phyloP scores from a whole-genome alignment of 2,329 filamentous ascomycete genomes.

The Ceratocystis diversiconidia region DNA sequence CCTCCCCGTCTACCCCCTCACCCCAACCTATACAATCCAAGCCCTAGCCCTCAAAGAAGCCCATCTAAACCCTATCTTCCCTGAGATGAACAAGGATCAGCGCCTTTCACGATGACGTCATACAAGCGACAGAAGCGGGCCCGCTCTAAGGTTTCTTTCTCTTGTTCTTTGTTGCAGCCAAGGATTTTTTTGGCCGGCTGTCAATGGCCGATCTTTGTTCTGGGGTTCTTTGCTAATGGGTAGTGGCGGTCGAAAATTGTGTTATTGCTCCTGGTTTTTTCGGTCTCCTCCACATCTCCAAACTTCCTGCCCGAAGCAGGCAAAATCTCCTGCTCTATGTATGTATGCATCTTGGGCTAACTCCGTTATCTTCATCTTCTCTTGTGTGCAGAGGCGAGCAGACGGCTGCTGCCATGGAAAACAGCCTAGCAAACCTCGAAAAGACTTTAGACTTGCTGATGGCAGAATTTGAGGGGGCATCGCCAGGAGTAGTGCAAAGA shows the following conservation, averaged over 20 bases:
- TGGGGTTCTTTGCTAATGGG: no score
- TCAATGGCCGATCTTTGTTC: no score
- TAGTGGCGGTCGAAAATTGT: no score
- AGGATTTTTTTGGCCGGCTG: no score
- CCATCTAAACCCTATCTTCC: background rate
- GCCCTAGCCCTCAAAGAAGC: background rate
- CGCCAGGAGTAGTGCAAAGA: conserved; percentile 12
- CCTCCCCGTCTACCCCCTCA: background rate
- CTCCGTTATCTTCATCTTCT: conserved; percentile 10
- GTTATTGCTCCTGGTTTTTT: background rate
- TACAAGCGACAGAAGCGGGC: background rate
- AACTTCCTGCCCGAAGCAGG: background rate
- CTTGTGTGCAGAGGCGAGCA: conserved; percentile 35
- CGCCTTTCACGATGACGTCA: background rate
- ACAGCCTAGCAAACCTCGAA: conserved; percentile 38
- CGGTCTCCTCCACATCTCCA: background rate
- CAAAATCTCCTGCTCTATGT: background rate
- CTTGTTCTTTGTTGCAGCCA: background rate
- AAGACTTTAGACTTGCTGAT: conserved; percentile 41
- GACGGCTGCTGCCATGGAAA: conserved; percentile 38
- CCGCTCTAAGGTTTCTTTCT: background rate
- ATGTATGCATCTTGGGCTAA: background rate
- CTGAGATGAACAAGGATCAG: background rate
- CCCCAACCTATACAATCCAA: background rate
- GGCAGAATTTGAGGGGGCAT: conserved; percentile 31